These are phyloP conservation scores for Neotropicomus parvogracilis DNA, from an alignment of 1,284 basidiomycete genomes.

Conservation along the genomic window DNA sequence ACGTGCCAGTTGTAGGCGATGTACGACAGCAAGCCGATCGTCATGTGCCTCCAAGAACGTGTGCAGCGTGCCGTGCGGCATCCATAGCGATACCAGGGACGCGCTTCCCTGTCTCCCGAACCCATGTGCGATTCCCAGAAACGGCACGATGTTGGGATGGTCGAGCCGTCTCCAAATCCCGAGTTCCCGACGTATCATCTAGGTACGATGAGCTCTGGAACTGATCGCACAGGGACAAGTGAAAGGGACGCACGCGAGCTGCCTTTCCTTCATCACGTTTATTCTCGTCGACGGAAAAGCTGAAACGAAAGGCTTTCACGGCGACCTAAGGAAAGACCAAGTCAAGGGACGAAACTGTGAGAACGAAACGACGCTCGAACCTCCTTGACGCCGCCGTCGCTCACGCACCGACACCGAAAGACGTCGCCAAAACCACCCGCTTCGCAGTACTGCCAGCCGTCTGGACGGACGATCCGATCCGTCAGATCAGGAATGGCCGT, in stretches of 20 bases:
- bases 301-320: conserved; percentile 17
- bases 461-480: neutral
- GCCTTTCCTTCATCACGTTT: neutral
- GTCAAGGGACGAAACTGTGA: neutral
- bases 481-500: neutral
- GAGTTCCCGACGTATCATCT: conserved; percentile 18
- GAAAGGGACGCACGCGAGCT: conserved; percentile 1
- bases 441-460: neutral
- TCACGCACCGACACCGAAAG: conserved; percentile 6
- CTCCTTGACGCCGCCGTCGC: neutral
- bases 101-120: conserved; percentile 11
- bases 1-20: conserved; percentile 11
- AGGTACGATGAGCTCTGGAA: neutral
- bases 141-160: conserved; percentile 17
- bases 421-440: conserved; percentile 15
- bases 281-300: conserved; percentile 1
- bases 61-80: conserved; percentile 13
- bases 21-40: neutral
- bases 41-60: conserved; percentile 1
- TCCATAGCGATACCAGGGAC: conserved; percentile 20
- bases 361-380: neutral
- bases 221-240: neutral
- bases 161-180: conserved; percentile 10
- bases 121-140: conserved; percentile 12
- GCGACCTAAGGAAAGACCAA: conserved; percentile 12